Evolutionary conservation across 129 eudicot species (phyloP).

Genomic region (sunflower (Helianthus annuus)): HanXRQr2.0-SUNRISE NC_035445.2:144370537-144371036

Average conservation of each 20-base stretch:
- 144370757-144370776: constrained; percentile 70
- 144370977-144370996: neutral
- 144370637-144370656: constrained; percentile 75
- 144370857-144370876: constrained; percentile 21
- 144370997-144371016: neutral
- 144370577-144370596: constrained; percentile 64
- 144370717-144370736: constrained; percentile 77
- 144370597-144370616: constrained; percentile 65
- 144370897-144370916: constrained; percentile 23
- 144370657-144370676: constrained; percentile 67
- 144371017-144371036: neutral
- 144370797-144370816: constrained; percentile 26
- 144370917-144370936: constrained; percentile 27
- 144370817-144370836: constrained; percentile 29
- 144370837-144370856: constrained; percentile 22
- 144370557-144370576: constrained; percentile 64
- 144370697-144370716: constrained; percentile 66
- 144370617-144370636: constrained; percentile 78
- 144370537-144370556: constrained; percentile 29
- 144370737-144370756: constrained; percentile 83
- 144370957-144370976: constrained; percentile 9
- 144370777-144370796: constrained; percentile 28
- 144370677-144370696: constrained; percentile 61
- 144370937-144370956: constrained; percentile 20
- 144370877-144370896: constrained; percentile 20